Evolutionary conservation across 2,329 filamentous ascomycete genomes (phyloP), one percentile per base, ranked within the genome.

Genomic region (Volutella citrinella): DNA sequence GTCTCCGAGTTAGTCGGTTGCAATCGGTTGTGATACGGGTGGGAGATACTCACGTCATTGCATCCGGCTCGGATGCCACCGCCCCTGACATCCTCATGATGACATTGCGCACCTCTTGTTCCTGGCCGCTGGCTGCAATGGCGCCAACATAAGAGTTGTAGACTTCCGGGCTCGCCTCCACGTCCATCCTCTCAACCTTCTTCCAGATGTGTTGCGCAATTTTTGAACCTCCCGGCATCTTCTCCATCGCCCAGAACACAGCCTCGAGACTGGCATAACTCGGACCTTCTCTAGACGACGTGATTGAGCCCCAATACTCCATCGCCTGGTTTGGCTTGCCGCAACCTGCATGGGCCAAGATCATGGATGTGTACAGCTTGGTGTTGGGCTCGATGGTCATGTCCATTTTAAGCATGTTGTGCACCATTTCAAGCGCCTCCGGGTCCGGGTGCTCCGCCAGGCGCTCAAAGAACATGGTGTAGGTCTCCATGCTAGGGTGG

Each of bases 371-470:
- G 49, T 84, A 79, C 3, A 97, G 69, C 35, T 69, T 71, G 1
- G 91, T 97, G 48, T 76, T 81, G 5, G 83, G 74, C 48, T 90
- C 80, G 22, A 97, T 74, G 25, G 78, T 76, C n/a, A 82, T 74
- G 59, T 98, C 93, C 59, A 96, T 82, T 65, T 95, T 97, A 47
- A 96, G 72, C 78, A 95, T 91, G 56, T 96, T 95, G 65, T 95
- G 85, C 3, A 95, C 77, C 42, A 84, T 78, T 38, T 80, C 78
- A 14, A 96, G 66, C 25, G 80, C 80, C 36, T 86, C 80, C 3
- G 64, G 19, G 34, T 69, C 65, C 2, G 64, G 63, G 25, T 64
- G 61, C n/a, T 62, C 60, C 5, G 82, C 82, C 16, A 95, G 76
- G 4, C 88, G 87, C 40, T 86, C 77, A 37, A 97, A 83, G 42